Evolutionary conservation across 148 eudicot genomes (phyloP), one percentile per base, ranked within the genome.

Genomic region (Hydrangea macrophylla): DNA sequence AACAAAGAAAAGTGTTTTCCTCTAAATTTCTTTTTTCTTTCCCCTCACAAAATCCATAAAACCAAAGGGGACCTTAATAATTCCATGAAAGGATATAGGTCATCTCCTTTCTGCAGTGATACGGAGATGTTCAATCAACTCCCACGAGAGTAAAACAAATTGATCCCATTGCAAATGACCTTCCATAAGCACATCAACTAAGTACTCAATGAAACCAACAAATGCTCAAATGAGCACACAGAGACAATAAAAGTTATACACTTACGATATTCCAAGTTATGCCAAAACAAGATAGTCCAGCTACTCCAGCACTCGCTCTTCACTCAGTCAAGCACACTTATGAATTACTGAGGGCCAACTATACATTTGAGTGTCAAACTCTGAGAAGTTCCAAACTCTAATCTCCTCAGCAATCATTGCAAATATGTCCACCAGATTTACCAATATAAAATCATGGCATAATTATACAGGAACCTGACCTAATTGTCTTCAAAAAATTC

Each of bases 181-280:
- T 36, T 65, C 63, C 45, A 64, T 51, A 70, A 32, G 50, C 36
- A 40, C 17, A 31, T 2, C 45, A 64, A 31, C 33, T 42, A 60
- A 62, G 58, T 57, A 66, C 59, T 28, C 60, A 57, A 40, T 48
- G 13, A n/a, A 54, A 55, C 23, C 58, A 67, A 60, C 22, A 40
- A 48, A 32, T 32, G 68, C 44, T 23, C 55, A 57, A 23, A 27
- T 31, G 7, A 20, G 9, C 18, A 59, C 42, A n/a, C 2, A 35
- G n/a, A 26, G n/a, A 59, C 27, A 27, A 7, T 13, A 5, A 15
- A 6, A 48, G 53, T 2, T 28, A 30, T 7, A 12, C 30, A 5
- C 60, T n/a, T 56, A 56, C 11, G n/a, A 28, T 13, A 58, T 58
- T 15, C 9, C 35, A 30, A 2, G 22, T 28, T 58, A 58, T 30